Evolutionary conservation across 192 early-diverging fungal species (phyloP).

Genomic region (Backusella tarrabulga): DNA sequence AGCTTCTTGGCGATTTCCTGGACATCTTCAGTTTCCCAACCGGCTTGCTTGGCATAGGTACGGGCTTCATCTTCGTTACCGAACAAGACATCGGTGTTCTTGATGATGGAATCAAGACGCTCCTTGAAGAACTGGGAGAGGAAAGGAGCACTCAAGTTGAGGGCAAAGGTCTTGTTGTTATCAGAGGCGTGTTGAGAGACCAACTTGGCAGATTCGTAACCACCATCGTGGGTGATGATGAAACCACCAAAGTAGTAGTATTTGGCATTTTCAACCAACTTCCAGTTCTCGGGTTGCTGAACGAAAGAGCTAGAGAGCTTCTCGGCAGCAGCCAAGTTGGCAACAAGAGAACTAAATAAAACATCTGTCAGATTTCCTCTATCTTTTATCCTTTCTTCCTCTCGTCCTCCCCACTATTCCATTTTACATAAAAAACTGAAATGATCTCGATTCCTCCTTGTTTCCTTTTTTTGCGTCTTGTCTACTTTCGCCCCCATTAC

Average conservation of each 20-base stretch:
- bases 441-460: not conserved
- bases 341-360: constrained; percentile 73
- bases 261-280: constrained; percentile 80
- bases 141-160: constrained; percentile 97
- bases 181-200: constrained; percentile 88
- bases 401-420: not conserved
- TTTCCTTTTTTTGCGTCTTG: not conserved
- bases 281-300: constrained; percentile 76
- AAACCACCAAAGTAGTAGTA: constrained; percentile 94
- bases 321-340: constrained; percentile 95
- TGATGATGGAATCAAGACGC: constrained; percentile 70
- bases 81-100: constrained; percentile 92
- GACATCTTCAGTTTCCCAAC: constrained; percentile 70
- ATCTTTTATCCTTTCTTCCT: not conserved
- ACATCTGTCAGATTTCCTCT: not conserved
- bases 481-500: not conserved
- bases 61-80: constrained; percentile 96
- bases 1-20: constrained; percentile 80
- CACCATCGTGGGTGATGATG: constrained; percentile 85
- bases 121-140: constrained; percentile 92
- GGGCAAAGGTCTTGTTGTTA: constrained; percentile 81
- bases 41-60: constrained; percentile 77
- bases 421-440: not conserved
- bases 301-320: constrained; percentile 62
- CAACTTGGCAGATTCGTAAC: constrained; percentile 76